Base-by-base conservation (phyloP, 805 yeast species). In the Teunomyces gatunensis region DNA sequence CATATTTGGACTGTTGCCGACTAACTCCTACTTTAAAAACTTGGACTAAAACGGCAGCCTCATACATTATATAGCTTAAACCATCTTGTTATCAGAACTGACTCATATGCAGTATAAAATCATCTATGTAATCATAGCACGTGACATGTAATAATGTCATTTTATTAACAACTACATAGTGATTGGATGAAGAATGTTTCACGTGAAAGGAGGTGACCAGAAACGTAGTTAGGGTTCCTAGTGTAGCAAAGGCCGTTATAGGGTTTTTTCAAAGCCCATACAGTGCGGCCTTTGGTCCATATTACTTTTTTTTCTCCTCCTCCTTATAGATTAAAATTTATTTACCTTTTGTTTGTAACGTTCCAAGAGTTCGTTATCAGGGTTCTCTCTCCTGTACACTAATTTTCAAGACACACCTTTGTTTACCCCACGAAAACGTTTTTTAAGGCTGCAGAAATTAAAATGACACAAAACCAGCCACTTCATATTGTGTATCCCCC, bases 141-240 rank as follows among this genome's bases (percentile, higher is more conserved):
- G 55, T 52, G 55, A 52, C 47, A 49, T 47, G 37, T 36, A 45
- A 47, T 47, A 44, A 47, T 47, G 43, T 10, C 13, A 23, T 37
- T 25, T 37, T 37, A 35, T 47, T 47, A 42, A 27, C 44, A 32
- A n/a, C 30, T 6, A 30, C n/a, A 4, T 32, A 42, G 34, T 45
- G 48, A 35, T 39, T 45, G 47, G 47, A 27, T 32, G 17, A 11
- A 28, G 40, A 15, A 9, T 7, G 12, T 6, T 34, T 37, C 40
- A 37, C 40, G 43, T 39, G 43, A 25, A 15, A 29, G 27, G 27
- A 21, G 30, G 42, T 21, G 15, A 35, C 39, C 39, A 35, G 4
- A 35, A 11, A 15, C 40, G 18, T 4, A 20, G 13, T 37, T 13
- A 23, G 6, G 40, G 25, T 18, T 18, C 34, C 9, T 2, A n/a